Conservation (phyloP, 2,329 filamentous ascomycete genomes). For the Aspergillus arachidicola region DNA sequence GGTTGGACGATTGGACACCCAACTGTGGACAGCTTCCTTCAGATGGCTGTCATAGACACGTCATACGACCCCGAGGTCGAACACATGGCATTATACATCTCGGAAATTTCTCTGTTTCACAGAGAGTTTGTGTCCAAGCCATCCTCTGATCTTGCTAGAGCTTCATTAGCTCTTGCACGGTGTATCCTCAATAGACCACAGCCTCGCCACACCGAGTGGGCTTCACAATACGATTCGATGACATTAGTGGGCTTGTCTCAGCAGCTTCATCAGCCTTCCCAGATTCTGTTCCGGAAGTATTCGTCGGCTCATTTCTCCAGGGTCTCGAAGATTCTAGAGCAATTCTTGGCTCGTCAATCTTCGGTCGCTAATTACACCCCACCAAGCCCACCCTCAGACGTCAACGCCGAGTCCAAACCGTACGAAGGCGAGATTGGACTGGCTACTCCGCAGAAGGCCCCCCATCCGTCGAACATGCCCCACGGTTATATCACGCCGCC, state of each 20-base stretch:
- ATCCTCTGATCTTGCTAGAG: conserved; percentile 86
- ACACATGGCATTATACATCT: conserved; percentile 91
- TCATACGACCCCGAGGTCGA: conserved; percentile 83
- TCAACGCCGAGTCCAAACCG: conserved; percentile 40
- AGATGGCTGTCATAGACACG: conserved; percentile 78
- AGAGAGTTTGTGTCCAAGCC: conserved; percentile 93
- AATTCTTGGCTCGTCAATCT: conserved; percentile 67
- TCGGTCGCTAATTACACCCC: conserved; percentile 53
- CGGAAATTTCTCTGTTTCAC: conserved; percentile 94
- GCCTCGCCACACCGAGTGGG: conserved; percentile 75
- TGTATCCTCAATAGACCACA: conserved; percentile 83
- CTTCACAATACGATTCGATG: conserved; percentile 54
- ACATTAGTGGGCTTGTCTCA: conserved; percentile 64
- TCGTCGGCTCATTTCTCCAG: conserved; percentile 65
- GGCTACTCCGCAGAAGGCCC: conserved; percentile 45
- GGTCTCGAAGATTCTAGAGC: conserved; percentile 65
- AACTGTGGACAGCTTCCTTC: conserved; percentile 90
- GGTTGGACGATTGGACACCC: conserved; percentile 96
- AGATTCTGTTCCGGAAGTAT: conserved; percentile 70
- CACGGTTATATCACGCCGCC: conserved; percentile 52
- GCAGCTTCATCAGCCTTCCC: conserved; percentile 67
- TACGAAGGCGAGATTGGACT: conserved; percentile 46
- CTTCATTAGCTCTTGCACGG: conserved; percentile 80
- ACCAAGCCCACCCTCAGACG: conserved; percentile 44
- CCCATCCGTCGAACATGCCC: conserved; percentile 36